Base-by-base conservation (phyloP, 2,329 filamentous ascomycete species). In the Aspergillus aculeatinus region DNA sequence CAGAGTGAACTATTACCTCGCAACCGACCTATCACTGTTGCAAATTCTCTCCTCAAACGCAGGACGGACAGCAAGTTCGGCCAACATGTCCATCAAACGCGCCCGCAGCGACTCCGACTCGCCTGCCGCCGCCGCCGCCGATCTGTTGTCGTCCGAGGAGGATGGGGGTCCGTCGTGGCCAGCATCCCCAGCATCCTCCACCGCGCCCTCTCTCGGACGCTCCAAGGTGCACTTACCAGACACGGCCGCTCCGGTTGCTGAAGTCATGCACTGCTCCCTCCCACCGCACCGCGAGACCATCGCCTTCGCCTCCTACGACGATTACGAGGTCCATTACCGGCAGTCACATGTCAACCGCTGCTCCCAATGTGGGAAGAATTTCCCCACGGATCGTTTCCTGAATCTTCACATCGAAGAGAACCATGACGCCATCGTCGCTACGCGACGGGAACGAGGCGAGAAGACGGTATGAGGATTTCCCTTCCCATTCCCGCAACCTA, bases 351-450 rank as follows among this genome's bases (percentile, higher is more conserved):
- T 87, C 61, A 93, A 97, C 74, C 86, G 94, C 48, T 99, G 95
- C 72, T 80, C 87, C 10, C 89, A 92, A 70, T 99, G 95, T 74
- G 82, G 84, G 58, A 92, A 86, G 73, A 98, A 97, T 73, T 92
- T 98, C 63, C 95, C 95, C 1, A 92, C 91, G 0, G 83, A 88
- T 39, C 88, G 93, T 73, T 87, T 95, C 57, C 82, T 99, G 54
- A 82, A 84, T 59, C 77, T 98, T 50, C 95, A 99, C 72, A 93
- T 96, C 65, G 87, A 93, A 67, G 95, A 98, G 76, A 91, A 89
- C 66, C 95, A 98, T 76, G 92, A 99, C 76, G 86, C 92, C 7
- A 83, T 98, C 61, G 82, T 85, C 44, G 87, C 86, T 53, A 84
- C 91, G 11, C 86, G 82, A 70, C 85, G 87, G 67, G 92, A 92